Base-by-base conservation (phyloP, 2,329 filamentous ascomycete genomes). In the Penicillium sp. region DNA sequence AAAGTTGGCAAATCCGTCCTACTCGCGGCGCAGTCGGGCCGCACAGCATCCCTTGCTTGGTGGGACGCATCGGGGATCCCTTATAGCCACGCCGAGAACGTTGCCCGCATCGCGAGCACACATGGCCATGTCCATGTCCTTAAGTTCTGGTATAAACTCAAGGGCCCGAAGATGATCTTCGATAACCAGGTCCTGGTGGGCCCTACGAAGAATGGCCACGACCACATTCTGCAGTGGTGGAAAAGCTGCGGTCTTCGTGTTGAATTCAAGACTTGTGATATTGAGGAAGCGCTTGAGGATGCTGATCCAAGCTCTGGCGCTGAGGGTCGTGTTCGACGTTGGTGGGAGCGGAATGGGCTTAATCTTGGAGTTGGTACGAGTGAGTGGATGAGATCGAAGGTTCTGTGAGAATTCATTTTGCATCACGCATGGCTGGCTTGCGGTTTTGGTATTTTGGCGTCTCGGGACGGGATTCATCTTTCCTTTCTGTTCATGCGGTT, bases 251-350 rank as follows among this genome's bases (percentile, higher is more conserved):
- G 86, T 0, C 81, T 92, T 63, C 82, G 84, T 50, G 91, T 97
- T 26, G 91, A 96, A 73, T 97, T 96, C 74, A 92, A 93, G 72
- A 96, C 91, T 1, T 96, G 91, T 72, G 91, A 96, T 72, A 94
- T 97, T 58, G 92, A 97, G 71, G 93, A 97, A 75, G 92, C 92
- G 0, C 80, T 97, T 37, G 92, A 97, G 71, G 92, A 96, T 70
- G 90, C 90, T 2, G 72, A 72, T 54, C 69, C 69, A 22, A 84
- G 93, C 4, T 84, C 84, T 36, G 84, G 79, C 5, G 86, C 88
- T 52, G 88, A 91, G 59, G 84, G 86, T 61, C 82, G 83, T 36
- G 90, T 96, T 17, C 80, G 90, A 54, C 80, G 82, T 60, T 97
- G 93, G 93, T 97, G 93, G 93, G 88, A 89, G 25, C 78, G 81